A percentile compares a stretch with the other conserved stretches of the same genome.
Conservation (phyloP, 352 stramenopile genomes). For the Pythium brassicae region DNA sequence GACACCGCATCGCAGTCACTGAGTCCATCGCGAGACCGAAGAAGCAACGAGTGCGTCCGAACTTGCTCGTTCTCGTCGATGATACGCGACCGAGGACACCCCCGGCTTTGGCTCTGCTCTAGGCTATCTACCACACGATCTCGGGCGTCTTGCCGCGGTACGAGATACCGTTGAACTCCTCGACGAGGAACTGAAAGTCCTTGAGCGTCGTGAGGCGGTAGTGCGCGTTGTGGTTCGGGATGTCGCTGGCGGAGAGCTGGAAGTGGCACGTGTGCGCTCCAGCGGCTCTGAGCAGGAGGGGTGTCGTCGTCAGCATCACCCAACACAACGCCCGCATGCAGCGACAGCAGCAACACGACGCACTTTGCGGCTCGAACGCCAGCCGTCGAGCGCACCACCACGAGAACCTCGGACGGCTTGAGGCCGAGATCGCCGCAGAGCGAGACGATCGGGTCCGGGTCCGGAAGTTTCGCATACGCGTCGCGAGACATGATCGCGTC, state of each 20-base stretch:
- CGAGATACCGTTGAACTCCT: slow-evolving; percentile 75
- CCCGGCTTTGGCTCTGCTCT: too few relatives aligned
- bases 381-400: slow-evolving; percentile 43
- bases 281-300: slow-evolving; percentile 26
- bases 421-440: slow-evolving; percentile 54
- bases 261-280: slow-evolving; percentile 61
- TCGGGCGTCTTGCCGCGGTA: slow-evolving; percentile 35
- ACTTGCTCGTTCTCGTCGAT: too few relatives aligned
- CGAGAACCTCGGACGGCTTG: slow-evolving; percentile 45
- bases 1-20: too few relatives aligned
- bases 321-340: background rate
- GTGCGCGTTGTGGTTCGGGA: slow-evolving; percentile 73
- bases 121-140: slow-evolving; percentile 13
- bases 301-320: background rate
- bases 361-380: slow-evolving; percentile 69
- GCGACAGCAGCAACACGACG: background rate
- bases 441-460: slow-evolving; percentile 36
- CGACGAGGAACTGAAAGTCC: slow-evolving; percentile 65
- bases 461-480: slow-evolving; percentile 41
- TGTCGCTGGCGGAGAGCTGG: slow-evolving; percentile 53
- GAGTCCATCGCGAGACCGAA: too few relatives aligned
- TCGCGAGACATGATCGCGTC: slow-evolving; percentile 47
- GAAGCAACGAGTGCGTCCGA: too few relatives aligned
- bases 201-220: slow-evolving; percentile 54
- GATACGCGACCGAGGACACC: too few relatives aligned